Conservation (phyloP, 345 rosid genomes). For the Psidium guajava region DNA sequence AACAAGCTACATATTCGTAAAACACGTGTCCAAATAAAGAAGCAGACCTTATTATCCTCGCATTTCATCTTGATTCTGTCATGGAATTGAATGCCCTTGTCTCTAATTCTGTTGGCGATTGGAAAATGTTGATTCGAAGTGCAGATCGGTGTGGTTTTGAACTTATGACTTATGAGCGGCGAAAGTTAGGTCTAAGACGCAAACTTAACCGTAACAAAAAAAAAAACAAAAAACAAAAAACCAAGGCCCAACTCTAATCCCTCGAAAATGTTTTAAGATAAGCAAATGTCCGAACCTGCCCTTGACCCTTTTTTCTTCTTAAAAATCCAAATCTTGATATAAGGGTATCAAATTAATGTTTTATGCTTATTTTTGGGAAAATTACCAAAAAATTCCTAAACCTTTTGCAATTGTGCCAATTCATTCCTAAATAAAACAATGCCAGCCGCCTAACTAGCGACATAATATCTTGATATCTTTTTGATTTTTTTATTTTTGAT, state of each 20-base stretch:
- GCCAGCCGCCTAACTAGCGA: too few species aligned
- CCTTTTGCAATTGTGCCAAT: too few species aligned
- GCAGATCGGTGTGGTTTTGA: not conserved
- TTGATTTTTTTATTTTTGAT: too few species aligned
- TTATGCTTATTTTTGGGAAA: not conserved
- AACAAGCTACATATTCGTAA: too few species aligned
- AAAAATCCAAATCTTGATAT: not conserved
- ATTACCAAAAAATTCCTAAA: too few species aligned
- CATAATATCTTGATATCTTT: too few species aligned
- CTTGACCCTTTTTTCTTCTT: too few species aligned
- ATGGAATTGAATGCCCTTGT: not conserved
- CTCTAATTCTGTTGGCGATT: not conserved
- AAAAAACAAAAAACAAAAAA: too few species aligned
- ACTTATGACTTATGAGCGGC: not conserved
- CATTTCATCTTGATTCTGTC: not conserved
- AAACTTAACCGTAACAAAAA: not conserved
- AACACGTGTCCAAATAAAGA: not conserved
- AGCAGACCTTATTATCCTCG: not conserved
- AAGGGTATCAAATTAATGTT: not conserved
- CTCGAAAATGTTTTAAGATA: not conserved
- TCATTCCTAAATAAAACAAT: too few species aligned
- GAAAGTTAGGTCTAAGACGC: too few species aligned
- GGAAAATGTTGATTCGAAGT: not conserved
- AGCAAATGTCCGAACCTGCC: too few species aligned
- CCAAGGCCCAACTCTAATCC: not conserved